Evolutionary conservation across 306 rosid species (phyloP).

Genomic region (Begonia masoniana): DNA sequence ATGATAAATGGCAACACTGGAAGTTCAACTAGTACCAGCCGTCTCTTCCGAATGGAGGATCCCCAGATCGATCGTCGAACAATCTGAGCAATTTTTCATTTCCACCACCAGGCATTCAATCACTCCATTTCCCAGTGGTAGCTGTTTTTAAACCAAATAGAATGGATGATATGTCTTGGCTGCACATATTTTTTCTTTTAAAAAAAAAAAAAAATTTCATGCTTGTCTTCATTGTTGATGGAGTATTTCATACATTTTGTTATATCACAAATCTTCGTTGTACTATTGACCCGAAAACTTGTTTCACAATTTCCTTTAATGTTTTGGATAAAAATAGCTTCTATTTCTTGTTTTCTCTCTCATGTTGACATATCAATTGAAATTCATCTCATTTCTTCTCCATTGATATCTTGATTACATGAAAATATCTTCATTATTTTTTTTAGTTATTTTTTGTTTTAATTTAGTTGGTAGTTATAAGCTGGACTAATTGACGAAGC

Average conservation of each 20-base stretch:
- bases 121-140: slow-evolving; percentile 54
- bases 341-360: neutral
- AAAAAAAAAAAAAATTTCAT: slow-evolving; percentile 3
- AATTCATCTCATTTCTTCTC: too few relatives aligned
- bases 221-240: neutral
- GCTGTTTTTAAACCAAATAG: slow-evolving; percentile 8
- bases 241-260: neutral
- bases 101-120: slow-evolving; percentile 20
- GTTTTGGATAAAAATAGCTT: too few relatives aligned
- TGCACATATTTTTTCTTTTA: too few relatives aligned
- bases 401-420: too few relatives aligned
- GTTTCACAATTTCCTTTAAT: neutral
- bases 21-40: slow-evolving; percentile 26
- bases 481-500: neutral
- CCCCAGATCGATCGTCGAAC: slow-evolving; percentile 17
- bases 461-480: neutral
- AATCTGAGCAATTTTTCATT: slow-evolving; percentile 19
- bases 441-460: too few relatives aligned
- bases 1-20: slow-evolving; percentile 29
- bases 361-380: too few relatives aligned
- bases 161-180: too few relatives aligned
- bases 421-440: too few relatives aligned
- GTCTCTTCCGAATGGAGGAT: slow-evolving; percentile 38
- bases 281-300: too few relatives aligned
- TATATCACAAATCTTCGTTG: too few relatives aligned